These are phyloP conservation scores for Parasarocladium wereldwijsianum DNA, from an alignment of 2,329 filamentous ascomycete genomes.

Conservation along the genomic window DNA sequence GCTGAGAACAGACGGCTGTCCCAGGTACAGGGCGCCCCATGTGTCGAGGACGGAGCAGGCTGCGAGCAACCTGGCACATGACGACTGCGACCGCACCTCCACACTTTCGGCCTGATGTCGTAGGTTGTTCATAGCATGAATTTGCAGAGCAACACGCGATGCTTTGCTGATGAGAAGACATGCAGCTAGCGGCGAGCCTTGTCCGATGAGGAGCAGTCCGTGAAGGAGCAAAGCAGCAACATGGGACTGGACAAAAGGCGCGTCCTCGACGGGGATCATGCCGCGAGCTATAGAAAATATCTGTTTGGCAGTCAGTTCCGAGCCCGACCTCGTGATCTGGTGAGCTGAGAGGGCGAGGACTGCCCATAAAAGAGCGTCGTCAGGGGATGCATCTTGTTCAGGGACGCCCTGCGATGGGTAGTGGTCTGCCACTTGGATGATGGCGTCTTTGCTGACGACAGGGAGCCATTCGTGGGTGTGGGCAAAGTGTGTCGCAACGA, in stretches of 20 bases:
- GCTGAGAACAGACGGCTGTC: conserved; percentile 33
- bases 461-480: conserved; percentile 69
- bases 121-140: conserved; percentile 6
- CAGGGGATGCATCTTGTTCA: conserved; percentile 14
- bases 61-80: conserved; percentile 16
- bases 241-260: conserved; percentile 26
- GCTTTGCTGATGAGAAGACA: conserved; percentile 52
- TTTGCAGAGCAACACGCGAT: conserved; percentile 27
- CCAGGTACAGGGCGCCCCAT: conserved; percentile 34
- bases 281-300: conserved; percentile 35
- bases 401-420: conserved; percentile 23
- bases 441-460: conserved; percentile 50
- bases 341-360: conserved; percentile 42
- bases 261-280: conserved; percentile 33
- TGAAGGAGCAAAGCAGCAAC: conserved; percentile 34
- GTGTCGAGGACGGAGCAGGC: conserved; percentile 51
- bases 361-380: conserved; percentile 46
- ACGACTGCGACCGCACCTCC: neutral
- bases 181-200: conserved; percentile 38
- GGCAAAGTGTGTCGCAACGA: conserved; percentile 60
- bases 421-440: conserved; percentile 31
- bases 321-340: conserved; percentile 25
- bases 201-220: conserved; percentile 46
- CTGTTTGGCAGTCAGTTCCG: conserved; percentile 10
- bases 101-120: neutral